Base-by-base conservation (phyloP, 148 eudicot genomes). In the Limonium bicolor region DNA sequence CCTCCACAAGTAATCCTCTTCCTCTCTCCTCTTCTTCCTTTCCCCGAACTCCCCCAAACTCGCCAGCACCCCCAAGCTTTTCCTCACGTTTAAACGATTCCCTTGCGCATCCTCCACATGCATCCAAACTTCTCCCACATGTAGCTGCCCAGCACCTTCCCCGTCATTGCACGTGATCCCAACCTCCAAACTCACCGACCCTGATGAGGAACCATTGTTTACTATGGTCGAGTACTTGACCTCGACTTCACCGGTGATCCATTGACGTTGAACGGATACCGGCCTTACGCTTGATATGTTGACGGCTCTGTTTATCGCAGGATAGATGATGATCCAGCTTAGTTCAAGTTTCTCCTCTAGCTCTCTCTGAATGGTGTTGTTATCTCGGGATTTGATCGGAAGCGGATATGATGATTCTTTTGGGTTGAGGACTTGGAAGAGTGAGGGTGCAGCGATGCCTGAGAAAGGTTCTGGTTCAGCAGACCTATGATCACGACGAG, bases 251-350 rank as follows among this genome's bases (percentile, higher is more conserved):
- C 66, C 63, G 11, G 75, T 62, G 13, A 69, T 12, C 80, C 80
- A 73, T 20, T 69, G 70, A 50, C 54, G 46, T 45, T 55, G 46
- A n/a, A 60, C 59, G 3, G 54, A 55, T 23, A 77, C 76, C 1
- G 81, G 71, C 20, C 50, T 47, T 27, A 32, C 11, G 41, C 60
- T 81, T 33, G 85, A 74, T 17, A 81, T 16, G 25, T 77, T 81
- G 0, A 55, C 73, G 0, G 78, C 69, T 10, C 55, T 46, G 11
- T 68, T 71, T 9, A 41, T 53, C 13, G 46, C 13, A 27, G 90
- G 86, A 51, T 80, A 75, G 15, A 71, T 66, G 14, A 85, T 5
- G 36, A 85, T 64, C 95, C 90, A 85, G 54, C 77, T 85, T 51
- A 85, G 12, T 4, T 59, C 60, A 51, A 81, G 4, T 7, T 49